Conservation (phyloP, 306 rosid species). For the Astragalus glycyphyllos region DNA sequence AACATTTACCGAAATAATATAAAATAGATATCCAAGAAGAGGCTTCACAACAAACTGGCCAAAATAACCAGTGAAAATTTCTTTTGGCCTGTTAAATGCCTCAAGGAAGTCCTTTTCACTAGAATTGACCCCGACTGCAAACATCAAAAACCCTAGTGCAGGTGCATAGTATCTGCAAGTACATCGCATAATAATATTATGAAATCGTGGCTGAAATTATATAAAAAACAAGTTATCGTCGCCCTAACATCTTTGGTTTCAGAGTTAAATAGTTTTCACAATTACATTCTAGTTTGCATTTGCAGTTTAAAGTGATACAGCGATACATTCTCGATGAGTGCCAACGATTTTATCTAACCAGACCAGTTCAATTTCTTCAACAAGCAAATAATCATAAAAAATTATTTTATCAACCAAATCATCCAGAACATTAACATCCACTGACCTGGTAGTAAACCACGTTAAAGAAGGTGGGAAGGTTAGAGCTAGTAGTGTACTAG, state of each 20-base stretch:
- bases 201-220: slow-evolving; percentile 4
- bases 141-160: slow-evolving; percentile 96
- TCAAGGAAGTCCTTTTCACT: slow-evolving; percentile 84
- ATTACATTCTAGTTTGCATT: slow-evolving; percentile 34
- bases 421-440: slow-evolving; percentile 28
- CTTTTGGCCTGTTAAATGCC: slow-evolving; percentile 82
- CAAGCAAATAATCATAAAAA: slow-evolving; percentile 23
- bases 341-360: slow-evolving; percentile 9
- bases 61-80: slow-evolving; percentile 76
- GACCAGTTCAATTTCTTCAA: slow-evolving; percentile 4
- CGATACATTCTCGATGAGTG: slow-evolving; percentile 29
- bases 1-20: slow-evolving; percentile 59
- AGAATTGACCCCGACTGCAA: slow-evolving; percentile 97
- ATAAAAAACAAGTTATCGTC: neutral
- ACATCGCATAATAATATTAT: slow-evolving; percentile 10
- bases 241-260: neutral
- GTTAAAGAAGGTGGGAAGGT: slow-evolving; percentile 86
- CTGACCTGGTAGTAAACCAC: slow-evolving; percentile 94
- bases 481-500: slow-evolving; percentile 82
- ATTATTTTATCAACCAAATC: slow-evolving; percentile 33
- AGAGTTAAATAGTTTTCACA: slow-evolving; percentile 30
- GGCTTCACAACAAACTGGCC: slow-evolving; percentile 90
- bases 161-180: slow-evolving; percentile 89
- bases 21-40: slow-evolving; percentile 86
- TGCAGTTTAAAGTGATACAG: slow-evolving; percentile 25